These are phyloP conservation scores for Euphorbia lathyris DNA, from an alignment of 345 rosid genomes.

Conservation along the genomic window DNA sequence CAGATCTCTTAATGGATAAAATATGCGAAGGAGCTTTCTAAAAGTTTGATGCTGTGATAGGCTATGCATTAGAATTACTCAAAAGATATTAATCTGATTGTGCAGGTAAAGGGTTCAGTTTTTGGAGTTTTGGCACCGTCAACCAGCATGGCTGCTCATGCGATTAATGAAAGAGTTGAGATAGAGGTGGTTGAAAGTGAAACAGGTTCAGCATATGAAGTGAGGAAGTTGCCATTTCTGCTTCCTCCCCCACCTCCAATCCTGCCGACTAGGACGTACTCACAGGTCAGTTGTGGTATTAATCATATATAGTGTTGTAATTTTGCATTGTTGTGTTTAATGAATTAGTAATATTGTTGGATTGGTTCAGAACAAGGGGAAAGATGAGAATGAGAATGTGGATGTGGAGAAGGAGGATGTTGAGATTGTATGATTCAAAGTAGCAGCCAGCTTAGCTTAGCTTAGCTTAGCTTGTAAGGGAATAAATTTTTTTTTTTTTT, in stretches of 20 bases:
- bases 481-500: no score
- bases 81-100: background rate
- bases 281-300: constrained; percentile 32
- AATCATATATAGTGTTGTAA: background rate
- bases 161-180: constrained; percentile 47
- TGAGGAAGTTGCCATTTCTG: constrained; percentile 36
- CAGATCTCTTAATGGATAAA: background rate
- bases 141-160: constrained; percentile 70
- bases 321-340: background rate
- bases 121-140: constrained; percentile 43
- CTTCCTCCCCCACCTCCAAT: constrained; percentile 50
- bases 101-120: constrained; percentile 36
- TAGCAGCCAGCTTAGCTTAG: background rate
- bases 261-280: constrained; percentile 39
- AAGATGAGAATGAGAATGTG: constrained; percentile 39
- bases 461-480: background rate
- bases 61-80: background rate
- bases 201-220: constrained; percentile 1
- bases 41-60: background rate
- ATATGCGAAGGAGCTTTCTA: background rate
- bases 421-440: constrained; percentile 20
- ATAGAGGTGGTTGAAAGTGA: constrained; percentile 32
- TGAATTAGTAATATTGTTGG: background rate
- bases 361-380: constrained; percentile 40
- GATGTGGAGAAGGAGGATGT: constrained; percentile 34